phyloP scores from a whole-genome alignment of 768 basidiomycete species.

The Sistotremastrum suecicum region DNA sequence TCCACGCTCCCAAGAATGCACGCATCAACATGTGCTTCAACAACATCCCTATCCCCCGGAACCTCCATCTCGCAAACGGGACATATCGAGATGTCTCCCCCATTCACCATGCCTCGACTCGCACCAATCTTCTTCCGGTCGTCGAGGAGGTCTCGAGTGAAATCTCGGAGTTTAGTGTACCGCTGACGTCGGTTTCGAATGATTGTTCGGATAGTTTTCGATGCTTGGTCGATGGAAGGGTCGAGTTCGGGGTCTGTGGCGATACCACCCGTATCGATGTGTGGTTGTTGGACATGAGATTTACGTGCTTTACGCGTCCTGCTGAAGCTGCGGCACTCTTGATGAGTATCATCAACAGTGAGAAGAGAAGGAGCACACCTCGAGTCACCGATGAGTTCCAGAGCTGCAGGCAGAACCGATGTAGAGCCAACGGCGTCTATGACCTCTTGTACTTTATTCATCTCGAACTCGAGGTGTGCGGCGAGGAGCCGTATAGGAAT shows the following conservation, averaged over 20 bases:
- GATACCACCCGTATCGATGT: not conserved
- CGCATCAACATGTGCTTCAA: constrained; percentile 72
- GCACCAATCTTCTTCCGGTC: constrained; percentile 13
- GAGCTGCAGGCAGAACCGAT: constrained; percentile 28
- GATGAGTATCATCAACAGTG: not conserved
- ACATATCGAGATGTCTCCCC: constrained; percentile 37
- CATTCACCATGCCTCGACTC: constrained; percentile 12
- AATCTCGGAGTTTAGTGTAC: constrained; percentile 49
- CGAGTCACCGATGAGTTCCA: not conserved
- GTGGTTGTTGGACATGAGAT: constrained; percentile 16
- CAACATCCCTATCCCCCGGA: constrained; percentile 53
- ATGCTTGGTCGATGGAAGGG: constrained; percentile 19
- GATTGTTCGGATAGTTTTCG: constrained; percentile 45
- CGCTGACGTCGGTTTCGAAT: constrained; percentile 58
- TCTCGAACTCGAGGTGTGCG: constrained; percentile 50
- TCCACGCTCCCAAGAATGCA: constrained; percentile 43
- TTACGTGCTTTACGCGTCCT: constrained; percentile 32
- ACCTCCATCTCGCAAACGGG: constrained; percentile 52
- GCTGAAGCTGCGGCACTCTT: constrained; percentile 20
- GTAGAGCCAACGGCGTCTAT: constrained; percentile 47
- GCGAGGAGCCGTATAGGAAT: constrained; percentile 63
- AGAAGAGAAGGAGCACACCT: constrained; percentile 9
- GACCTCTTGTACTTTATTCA: constrained; percentile 55
- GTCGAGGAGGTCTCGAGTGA: constrained; percentile 49
- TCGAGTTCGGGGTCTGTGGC: constrained; percentile 13